Conservation (phyloP, 179 eudicot genomes). For the Beta lomatogona region DNA sequence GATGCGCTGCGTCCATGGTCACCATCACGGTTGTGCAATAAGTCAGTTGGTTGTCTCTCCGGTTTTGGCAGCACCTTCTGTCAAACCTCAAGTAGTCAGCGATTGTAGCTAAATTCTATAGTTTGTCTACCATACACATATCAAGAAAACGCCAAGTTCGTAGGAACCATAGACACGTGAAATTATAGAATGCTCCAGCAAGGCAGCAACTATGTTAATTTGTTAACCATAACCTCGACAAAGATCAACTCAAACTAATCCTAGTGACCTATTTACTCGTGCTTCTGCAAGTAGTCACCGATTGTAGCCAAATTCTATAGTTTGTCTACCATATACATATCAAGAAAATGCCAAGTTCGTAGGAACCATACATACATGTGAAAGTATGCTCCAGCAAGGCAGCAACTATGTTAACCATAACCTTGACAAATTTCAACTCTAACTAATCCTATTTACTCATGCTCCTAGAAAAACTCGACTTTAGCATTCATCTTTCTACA, state of each 20-base stretch:
- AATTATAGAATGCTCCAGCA: background rate
- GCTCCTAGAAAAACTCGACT: background rate
- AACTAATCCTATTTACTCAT: background rate
- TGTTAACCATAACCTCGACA: background rate
- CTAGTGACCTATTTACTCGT: too few relatives aligned
- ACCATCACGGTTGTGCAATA: constrained; percentile 5
- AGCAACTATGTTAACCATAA: background rate
- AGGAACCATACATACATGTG: background rate
- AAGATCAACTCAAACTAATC: background rate
- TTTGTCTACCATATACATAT: background rate
- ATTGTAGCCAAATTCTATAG: background rate
- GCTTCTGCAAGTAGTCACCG: background rate
- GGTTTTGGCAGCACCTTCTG: constrained; percentile 11
- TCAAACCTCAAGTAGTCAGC: background rate
- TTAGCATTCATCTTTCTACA: background rate
- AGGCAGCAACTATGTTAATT: background rate
- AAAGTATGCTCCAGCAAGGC: background rate
- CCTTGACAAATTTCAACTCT: background rate
- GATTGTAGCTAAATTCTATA: background rate
- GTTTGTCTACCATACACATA: background rate
- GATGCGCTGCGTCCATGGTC: constrained; percentile 5
- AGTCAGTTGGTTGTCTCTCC: background rate
- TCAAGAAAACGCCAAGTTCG: background rate
- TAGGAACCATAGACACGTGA: background rate
- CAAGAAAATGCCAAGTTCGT: background rate